These are phyloP conservation scores for Ochromonas danica DNA, from an alignment of 108 stramenopile genomes.

Conservation along the genomic window DNA sequence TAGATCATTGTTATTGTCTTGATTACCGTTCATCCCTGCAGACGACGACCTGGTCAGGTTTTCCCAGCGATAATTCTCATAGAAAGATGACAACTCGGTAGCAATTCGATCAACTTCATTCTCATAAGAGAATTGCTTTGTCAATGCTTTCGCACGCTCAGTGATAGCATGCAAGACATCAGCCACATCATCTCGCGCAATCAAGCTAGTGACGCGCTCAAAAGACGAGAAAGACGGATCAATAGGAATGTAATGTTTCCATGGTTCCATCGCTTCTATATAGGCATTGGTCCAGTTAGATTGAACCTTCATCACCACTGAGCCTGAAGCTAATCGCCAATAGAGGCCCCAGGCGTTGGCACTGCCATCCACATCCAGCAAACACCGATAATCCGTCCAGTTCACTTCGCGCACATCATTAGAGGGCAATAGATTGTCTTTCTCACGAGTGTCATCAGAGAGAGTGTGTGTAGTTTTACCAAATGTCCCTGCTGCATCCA, in stretches of 20 bases:
- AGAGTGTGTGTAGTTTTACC: not conserved
- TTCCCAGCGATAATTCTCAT: no score
- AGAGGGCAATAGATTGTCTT: not conserved
- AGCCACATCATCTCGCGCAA: not conserved
- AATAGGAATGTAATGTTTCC: constrained; percentile 8
- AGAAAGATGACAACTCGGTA: not conserved
- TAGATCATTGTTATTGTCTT: no score
- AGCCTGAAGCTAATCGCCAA: constrained; percentile 7
- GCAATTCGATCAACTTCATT: not conserved
- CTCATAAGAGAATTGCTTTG: not conserved
- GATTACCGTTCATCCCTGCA: no score
- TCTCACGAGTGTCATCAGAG: not conserved
- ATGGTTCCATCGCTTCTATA: not conserved
- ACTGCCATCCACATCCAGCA: not conserved
- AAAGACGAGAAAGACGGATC: not conserved
- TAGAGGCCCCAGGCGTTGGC: not conserved
- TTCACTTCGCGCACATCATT: not conserved
- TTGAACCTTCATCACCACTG: constrained; percentile 2
- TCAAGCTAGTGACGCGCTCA: not conserved
- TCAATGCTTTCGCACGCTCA: not conserved
- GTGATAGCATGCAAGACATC: not conserved
- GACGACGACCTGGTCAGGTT: no score
- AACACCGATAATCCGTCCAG: not conserved
- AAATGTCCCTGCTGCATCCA: not conserved
- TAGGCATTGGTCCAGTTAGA: not conserved